Evolutionary conservation across 345 rosid species (phyloP).

Genomic region (Combretum micranthum): DNA sequence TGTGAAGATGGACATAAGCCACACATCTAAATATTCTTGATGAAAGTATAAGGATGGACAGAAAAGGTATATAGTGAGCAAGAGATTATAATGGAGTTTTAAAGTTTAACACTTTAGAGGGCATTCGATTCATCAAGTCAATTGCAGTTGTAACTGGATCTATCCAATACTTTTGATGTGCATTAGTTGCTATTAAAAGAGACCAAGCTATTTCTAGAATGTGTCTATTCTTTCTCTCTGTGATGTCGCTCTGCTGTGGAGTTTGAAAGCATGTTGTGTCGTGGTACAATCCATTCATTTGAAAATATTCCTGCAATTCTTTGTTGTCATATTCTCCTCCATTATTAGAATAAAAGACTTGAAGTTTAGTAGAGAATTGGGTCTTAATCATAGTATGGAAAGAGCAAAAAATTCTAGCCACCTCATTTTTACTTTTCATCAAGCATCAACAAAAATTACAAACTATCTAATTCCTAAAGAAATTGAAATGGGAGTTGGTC

Average conservation of each 20-base stretch:
- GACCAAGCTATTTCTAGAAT: background rate
- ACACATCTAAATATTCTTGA: slow-evolving; percentile 3
- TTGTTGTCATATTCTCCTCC: background rate
- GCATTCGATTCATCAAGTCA: background rate
- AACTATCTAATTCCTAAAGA: background rate
- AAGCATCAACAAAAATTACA: slow-evolving; percentile 4
- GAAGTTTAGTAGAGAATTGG: slow-evolving; percentile 2
- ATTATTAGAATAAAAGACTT: background rate
- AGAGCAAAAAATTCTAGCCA: background rate
- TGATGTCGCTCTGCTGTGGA: background rate
- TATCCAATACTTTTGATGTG: background rate
- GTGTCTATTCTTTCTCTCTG: background rate
- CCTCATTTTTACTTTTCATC: background rate
- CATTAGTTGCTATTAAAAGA: background rate
- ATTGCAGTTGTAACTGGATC: background rate
- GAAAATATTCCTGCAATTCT: background rate
- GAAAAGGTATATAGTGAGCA: background rate
- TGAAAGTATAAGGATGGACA: background rate
- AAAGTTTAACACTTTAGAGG: background rate
- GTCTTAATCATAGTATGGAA: slow-evolving; percentile 2
- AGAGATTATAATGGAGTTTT: background rate
- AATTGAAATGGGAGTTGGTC: background rate
- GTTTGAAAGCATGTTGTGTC: background rate
- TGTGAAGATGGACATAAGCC: background rate
- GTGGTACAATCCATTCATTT: background rate